Evolutionary conservation across 805 yeast genomes (phyloP), one percentile per base, ranked within the genome.

Genomic region (Sugiyamaella floridensis): DNA sequence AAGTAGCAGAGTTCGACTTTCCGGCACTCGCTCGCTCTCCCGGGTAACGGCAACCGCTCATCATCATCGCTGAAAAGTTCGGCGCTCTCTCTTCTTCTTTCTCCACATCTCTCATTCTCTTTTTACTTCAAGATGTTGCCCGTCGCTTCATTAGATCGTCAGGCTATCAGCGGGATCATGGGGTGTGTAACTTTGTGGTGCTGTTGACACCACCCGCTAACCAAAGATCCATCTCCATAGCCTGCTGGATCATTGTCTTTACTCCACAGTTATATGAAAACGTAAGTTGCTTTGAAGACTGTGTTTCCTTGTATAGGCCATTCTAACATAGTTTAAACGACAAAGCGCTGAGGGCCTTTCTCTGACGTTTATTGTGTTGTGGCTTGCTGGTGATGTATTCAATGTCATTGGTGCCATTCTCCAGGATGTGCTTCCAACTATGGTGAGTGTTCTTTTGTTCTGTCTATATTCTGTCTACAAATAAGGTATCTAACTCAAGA

Each of bases 221-320:
- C 43, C 50, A 28, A 28, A 60, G 86, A 26, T 88, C 96, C 11
- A 89, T 93, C 37, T 92, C 98, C 16, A 80, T 92, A 46, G 96
- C 97, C 14, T 93, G 97, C 67, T 92, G 99, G 99, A 85, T 93
- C 55, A 90, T 93, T 47, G 99, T 92, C 15, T 92, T 93, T 74
- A 95, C 96, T 40, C 98, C 98, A 10, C 98, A 92, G 66, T 85
- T 93, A 45, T 90, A 89, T 68, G 97, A 93, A 65, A 92, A 90
- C 67, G 72, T 68, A 58, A 40, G 71, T 53, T 16, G 11, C 34
- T 12, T 9, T 4, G n/a, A 6, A n/a, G n/a, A n/a, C n/a, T 22
- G 16, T 22, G 14, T 12, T 14, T 10, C 12, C 3, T 20, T 14
- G n/a, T n/a, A n/a, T n/a, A n/a, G n/a, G 20, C 47, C n/a, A 18